Conservation (phyloP, 352 stramenopile genomes). For the Pythium dissimile region DNA sequence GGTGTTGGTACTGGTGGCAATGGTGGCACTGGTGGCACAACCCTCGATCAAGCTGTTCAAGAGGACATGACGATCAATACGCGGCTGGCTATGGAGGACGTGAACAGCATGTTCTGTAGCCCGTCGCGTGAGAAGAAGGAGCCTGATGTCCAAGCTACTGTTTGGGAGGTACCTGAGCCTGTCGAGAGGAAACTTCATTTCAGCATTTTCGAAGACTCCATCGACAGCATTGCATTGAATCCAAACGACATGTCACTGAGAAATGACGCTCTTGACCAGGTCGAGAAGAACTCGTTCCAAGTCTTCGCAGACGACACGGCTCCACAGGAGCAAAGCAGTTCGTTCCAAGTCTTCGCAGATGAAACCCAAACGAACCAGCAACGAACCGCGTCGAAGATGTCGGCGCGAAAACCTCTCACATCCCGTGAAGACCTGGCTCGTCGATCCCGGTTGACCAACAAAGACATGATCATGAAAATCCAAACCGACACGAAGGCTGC, state of each 20-base stretch:
- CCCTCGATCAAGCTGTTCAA: conserved; percentile 40
- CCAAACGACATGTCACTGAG: conserved; percentile 44
- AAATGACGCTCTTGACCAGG: conserved; percentile 38
- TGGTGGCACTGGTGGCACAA: too few species aligned
- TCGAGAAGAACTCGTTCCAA: conserved; percentile 40
- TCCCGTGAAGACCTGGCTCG: conserved; percentile 65
- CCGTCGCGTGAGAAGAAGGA: conserved; percentile 43
- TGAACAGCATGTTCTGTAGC: conserved; percentile 88
- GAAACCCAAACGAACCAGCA: background rate
- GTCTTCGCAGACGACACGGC: conserved; percentile 42
- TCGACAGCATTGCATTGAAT: conserved; percentile 57
- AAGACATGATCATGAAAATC: conserved; percentile 67
- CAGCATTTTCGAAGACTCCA: conserved; percentile 77
- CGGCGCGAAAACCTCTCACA: conserved; percentile 54
- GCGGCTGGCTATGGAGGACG: conserved; percentile 74
- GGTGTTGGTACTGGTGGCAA: too few species aligned
- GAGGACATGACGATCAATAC: conserved; percentile 90
- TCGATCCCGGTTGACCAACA: conserved; percentile 64
- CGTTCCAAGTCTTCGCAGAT: conserved; percentile 8
- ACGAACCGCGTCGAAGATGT: conserved; percentile 18
- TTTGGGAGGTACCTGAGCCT: conserved; percentile 61
- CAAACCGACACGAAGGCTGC: conserved; percentile 17
- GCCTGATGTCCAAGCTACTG: conserved; percentile 13
- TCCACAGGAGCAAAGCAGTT: background rate
- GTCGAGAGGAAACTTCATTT: conserved; percentile 84